phyloP scores from a whole-genome alignment of 805 yeast species.

The Yarrowia divulgata region DNA sequence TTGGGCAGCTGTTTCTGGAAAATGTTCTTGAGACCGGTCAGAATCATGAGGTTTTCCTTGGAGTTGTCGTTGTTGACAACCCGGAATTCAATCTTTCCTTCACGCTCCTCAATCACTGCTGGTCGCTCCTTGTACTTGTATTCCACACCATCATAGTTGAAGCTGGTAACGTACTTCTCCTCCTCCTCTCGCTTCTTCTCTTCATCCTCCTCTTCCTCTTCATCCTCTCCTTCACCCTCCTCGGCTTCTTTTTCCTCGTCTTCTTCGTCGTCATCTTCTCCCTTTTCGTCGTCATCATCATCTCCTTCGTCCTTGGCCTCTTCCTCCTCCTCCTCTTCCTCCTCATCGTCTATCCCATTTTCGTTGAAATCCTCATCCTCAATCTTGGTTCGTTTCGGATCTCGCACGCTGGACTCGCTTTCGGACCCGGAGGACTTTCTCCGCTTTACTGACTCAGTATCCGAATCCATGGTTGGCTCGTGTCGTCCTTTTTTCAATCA shows the following conservation, averaged over 20 bases:
- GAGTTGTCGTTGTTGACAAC: conserved; percentile 96
- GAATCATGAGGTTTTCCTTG: conserved; percentile 83
- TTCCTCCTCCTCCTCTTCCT: conserved; percentile 41
- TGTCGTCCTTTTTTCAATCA: conserved; percentile 21
- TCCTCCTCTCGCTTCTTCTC: conserved; percentile 48
- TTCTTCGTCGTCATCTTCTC: conserved; percentile 23
- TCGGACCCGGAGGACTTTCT: conserved; percentile 37
- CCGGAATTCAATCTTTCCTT: conserved; percentile 90
- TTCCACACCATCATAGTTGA: conserved; percentile 75
- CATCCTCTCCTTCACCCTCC: conserved; percentile 20
- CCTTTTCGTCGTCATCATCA: conserved; percentile 30
- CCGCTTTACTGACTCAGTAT: conserved; percentile 37
- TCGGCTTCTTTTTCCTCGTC: conserved; percentile 4
- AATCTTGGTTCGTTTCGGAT: conserved; percentile 34
- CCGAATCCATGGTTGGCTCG: conserved; percentile 36
- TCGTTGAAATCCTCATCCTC: conserved; percentile 49
- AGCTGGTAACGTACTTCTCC: conserved; percentile 54
- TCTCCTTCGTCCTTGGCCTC: conserved; percentile 42
- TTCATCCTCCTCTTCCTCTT: conserved; percentile 45
- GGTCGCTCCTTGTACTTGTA: conserved; percentile 91
- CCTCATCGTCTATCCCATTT: conserved; percentile 41
- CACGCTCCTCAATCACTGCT: conserved; percentile 91
- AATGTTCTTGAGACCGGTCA: conserved; percentile 94
- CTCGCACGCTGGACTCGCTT: conserved; percentile 30
- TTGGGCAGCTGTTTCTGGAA: conserved; percentile 97